A percentile compares a stretch with the other conserved stretches of the same genome.
These are phyloP conservation scores for Penium margaritaceum DNA, from an alignment of 139 green algal genomes.

Conservation along the genomic window DNA sequence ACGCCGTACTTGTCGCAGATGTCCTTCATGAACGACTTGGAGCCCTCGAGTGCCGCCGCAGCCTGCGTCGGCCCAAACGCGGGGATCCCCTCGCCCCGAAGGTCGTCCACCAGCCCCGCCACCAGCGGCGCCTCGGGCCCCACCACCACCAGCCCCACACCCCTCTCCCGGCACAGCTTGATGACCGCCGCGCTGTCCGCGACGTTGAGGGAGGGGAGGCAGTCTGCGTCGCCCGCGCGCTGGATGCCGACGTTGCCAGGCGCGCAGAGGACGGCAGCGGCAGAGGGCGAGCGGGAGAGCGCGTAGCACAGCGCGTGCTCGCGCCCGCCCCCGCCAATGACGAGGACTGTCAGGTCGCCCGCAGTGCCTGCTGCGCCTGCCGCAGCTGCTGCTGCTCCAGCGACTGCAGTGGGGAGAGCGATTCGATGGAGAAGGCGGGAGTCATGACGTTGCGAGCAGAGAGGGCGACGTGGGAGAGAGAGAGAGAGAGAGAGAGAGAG, in stretches of 20 bases:
- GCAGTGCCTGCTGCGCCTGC: too few relatives aligned
- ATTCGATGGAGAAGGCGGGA: too few relatives aligned
- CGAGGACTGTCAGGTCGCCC: constrained; percentile 33
- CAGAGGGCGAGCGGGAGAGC: constrained; percentile 5
- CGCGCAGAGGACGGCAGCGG: constrained; percentile 28
- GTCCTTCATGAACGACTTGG: constrained; percentile 92
- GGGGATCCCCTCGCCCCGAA: constrained; percentile 60
- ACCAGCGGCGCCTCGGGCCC: constrained; percentile 71
- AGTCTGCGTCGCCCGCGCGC: constrained; percentile 12
- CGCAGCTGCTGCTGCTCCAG: too few relatives aligned
- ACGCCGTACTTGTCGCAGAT: constrained; percentile 83
- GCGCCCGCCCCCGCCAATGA: constrained; percentile 42
- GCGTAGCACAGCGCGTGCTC: constrained; percentile 41
- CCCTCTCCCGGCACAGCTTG: constrained; percentile 21
- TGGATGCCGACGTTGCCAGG: constrained; percentile 46
- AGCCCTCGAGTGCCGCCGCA: constrained; percentile 85
- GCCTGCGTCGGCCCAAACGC: constrained; percentile 74
- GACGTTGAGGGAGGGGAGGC: constrained; percentile 34
- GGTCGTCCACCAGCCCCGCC: constrained; percentile 75
- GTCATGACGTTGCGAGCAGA: too few relatives aligned
- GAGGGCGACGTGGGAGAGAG: too few relatives aligned
- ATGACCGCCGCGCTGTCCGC: constrained; percentile 32
- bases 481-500: too few relatives aligned
- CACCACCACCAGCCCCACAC: constrained; percentile 40
- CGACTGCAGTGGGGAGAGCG: too few relatives aligned